These are phyloP conservation scores for Termitomyces sp. DNA, from an alignment of 768 basidiomycete species.

Conservation along the genomic window DNA sequence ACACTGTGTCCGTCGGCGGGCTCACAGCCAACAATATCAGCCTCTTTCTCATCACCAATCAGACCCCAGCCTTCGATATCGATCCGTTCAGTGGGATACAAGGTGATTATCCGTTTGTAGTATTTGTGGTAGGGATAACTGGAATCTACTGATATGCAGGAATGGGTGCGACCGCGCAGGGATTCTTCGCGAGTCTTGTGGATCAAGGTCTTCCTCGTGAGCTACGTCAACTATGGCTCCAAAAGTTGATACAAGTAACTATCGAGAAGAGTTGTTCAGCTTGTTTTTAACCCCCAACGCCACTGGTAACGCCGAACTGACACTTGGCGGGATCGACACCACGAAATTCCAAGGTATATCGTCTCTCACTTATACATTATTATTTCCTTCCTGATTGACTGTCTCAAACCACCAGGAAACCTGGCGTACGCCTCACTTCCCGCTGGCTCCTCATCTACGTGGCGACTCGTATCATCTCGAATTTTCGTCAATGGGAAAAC, in stretches of 20 bases:
- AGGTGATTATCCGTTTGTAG: constrained; percentile 22
- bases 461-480: constrained; percentile 39
- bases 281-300: constrained; percentile 41
- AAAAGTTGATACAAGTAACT: constrained; percentile 11
- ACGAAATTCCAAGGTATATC: constrained; percentile 42
- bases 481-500: constrained; percentile 51
- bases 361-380: background rate
- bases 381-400: background rate
- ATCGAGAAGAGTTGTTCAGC: constrained; percentile 39
- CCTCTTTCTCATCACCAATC: constrained; percentile 47
- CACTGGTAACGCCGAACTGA: constrained; percentile 46
- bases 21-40: constrained; percentile 29
- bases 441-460: constrained; percentile 28
- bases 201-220: constrained; percentile 45
- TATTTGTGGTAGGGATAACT: background rate
- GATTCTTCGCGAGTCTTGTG: constrained; percentile 44
- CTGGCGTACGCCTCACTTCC: constrained; percentile 37
- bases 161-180: constrained; percentile 42
- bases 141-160: constrained; percentile 22
- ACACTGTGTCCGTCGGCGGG: constrained; percentile 46
- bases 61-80: constrained; percentile 45
- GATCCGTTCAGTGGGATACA: constrained; percentile 55
- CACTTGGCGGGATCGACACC: constrained; percentile 46
- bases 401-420: constrained; percentile 22
- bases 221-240: constrained; percentile 6